phyloP scores from a whole-genome alignment of 78 protist species.

The Neovahlkampfia damariscottae region DNA sequence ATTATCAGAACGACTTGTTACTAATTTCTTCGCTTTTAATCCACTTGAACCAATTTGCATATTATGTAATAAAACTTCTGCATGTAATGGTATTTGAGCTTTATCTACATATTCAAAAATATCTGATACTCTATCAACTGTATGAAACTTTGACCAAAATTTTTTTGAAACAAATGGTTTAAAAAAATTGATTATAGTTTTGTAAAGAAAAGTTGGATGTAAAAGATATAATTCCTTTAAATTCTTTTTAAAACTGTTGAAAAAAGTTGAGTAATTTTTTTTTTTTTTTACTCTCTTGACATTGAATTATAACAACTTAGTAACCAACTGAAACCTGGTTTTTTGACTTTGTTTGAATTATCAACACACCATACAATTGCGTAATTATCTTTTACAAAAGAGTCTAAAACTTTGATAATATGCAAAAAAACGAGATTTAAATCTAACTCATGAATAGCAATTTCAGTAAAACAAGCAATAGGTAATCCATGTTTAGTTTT shows the following conservation, averaged over 20 bases:
- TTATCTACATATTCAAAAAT: background rate
- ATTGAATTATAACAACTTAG: background rate
- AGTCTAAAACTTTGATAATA: background rate
- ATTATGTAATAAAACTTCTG: background rate
- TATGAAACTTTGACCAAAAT: background rate
- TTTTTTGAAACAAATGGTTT: background rate
- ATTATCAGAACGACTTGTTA: background rate
- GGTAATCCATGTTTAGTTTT: background rate
- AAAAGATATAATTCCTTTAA: background rate
- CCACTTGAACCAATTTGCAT: background rate
- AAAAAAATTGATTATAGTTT: background rate
- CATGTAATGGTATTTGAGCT: background rate
- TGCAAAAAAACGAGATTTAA: background rate
- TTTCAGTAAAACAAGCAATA: background rate
- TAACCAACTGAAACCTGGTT: background rate
- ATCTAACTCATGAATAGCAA: background rate
- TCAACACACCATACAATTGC: background rate
- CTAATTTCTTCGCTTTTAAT: no score
- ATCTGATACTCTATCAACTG: background rate
- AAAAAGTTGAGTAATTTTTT: no score
- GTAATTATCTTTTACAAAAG: background rate
- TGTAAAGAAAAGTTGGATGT: background rate
- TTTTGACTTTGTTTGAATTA: background rate
- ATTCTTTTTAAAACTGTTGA: conserved; percentile 1
- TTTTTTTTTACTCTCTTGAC: background rate